phyloP scores from a whole-genome alignment of 768 basidiomycete genomes.

The Polyporus arcularius region DNA sequence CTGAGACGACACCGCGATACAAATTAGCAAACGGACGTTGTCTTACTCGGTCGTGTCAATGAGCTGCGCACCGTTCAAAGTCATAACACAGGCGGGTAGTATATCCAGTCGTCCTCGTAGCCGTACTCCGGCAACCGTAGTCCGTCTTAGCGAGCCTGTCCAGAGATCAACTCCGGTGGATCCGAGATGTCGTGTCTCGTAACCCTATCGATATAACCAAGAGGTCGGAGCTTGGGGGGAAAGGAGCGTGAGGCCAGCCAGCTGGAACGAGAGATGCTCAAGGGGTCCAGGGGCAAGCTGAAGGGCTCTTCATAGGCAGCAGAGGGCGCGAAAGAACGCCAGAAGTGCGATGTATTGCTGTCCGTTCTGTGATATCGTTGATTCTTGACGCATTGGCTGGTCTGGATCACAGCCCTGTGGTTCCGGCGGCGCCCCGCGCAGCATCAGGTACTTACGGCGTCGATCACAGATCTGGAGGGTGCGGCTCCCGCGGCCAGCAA shows the following conservation, averaged over 20 bases:
- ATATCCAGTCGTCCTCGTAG: not conserved
- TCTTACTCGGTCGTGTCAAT: slow-evolving; percentile 4
- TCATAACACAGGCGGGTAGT: not conserved
- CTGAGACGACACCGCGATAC: slow-evolving; percentile 7
- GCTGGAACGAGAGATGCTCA: slow-evolving; percentile 1
- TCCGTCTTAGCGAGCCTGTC: not conserved
- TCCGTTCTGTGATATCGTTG: slow-evolving; percentile 9
- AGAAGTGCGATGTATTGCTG: slow-evolving; percentile 1
- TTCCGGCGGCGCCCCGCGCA: not conserved
- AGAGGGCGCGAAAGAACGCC: not conserved
- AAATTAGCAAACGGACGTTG: not conserved
- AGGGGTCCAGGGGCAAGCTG: no score
- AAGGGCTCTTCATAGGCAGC: slow-evolving; percentile 9
- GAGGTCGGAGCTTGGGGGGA: not conserved
- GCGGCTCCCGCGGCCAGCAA: not conserved
- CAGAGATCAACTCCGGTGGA: slow-evolving; percentile 20
- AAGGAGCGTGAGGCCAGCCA: slow-evolving; percentile 12
- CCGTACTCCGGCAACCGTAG: slow-evolving; percentile 13
- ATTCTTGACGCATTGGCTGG: slow-evolving; percentile 5
- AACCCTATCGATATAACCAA: not conserved
- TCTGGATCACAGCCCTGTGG: not conserved
- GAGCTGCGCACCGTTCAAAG: slow-evolving; percentile 13
- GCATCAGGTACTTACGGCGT: not conserved
- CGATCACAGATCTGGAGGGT: not conserved
- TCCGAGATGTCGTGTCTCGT: not conserved